Percentiles rank a stretch among this genome's conserved stretches.
phyloP scores from a whole-genome alignment of 768 basidiomycete genomes.

The Suillus luteus region DNA sequence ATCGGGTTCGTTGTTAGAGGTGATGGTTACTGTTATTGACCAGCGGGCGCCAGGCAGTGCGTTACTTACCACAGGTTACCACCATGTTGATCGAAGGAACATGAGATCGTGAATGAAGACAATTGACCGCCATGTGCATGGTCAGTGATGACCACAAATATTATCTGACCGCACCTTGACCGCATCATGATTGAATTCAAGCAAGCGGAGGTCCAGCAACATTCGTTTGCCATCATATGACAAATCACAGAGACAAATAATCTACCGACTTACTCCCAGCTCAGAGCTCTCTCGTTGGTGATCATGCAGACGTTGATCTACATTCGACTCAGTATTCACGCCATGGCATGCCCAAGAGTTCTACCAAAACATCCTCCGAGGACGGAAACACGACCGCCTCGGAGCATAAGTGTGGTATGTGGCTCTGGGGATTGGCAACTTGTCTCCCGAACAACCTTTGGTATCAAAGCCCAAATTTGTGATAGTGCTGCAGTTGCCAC shows the following conservation, averaged over 20 bases:
- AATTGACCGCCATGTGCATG: too few species aligned
- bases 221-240: too few species aligned
- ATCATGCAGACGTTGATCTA: background rate
- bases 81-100: too few species aligned
- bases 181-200: too few species aligned
- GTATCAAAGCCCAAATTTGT: background rate
- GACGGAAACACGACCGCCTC: background rate
- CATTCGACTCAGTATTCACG: background rate
- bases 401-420: background rate
- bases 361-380: background rate
- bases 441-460: background rate
- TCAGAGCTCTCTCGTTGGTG: background rate
- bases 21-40: too few species aligned
- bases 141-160: too few species aligned
- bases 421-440: background rate
- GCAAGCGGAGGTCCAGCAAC: too few species aligned
- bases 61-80: too few species aligned
- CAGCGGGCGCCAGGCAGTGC: too few species aligned
- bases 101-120: too few species aligned
- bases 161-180: too few species aligned
- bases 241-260: background rate
- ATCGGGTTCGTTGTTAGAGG: too few species aligned
- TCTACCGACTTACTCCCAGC: background rate
- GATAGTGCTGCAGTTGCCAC: background rate
- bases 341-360: background rate